These are phyloP conservation scores for Fusarium sp. DNA, from an alignment of 2,329 filamentous ascomycete species.

Conservation along the genomic window DNA sequence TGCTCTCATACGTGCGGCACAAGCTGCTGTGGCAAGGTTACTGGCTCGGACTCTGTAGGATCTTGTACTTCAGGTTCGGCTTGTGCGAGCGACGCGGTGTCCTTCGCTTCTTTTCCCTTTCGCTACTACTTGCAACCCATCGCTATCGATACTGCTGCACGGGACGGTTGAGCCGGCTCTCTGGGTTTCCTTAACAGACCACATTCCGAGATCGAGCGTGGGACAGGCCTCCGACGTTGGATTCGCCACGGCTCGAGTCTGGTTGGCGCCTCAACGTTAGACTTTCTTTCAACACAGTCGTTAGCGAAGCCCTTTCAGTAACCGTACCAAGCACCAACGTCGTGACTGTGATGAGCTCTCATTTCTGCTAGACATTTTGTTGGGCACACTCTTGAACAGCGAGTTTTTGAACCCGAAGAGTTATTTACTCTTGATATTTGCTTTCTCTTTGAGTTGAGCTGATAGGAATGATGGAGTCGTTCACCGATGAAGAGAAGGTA, in stretches of 20 bases:
- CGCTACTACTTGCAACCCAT: constrained; percentile 29
- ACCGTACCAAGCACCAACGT: not conserved
- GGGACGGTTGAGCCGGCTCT: constrained; percentile 27
- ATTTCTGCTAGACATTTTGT: not conserved
- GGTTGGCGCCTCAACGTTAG: not conserved
- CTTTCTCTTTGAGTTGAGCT: not conserved
- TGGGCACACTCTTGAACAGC: not conserved
- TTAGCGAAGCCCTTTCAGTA: not conserved
- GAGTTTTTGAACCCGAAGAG: not conserved
- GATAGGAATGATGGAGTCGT: constrained; percentile 43
- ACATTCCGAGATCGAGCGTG: not conserved
- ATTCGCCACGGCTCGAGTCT: not conserved
- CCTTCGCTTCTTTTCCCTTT: constrained; percentile 36
- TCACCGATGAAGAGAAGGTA: constrained; percentile 67
- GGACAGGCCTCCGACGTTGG: not conserved
- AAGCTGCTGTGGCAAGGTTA: not conserved
- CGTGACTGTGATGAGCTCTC: not conserved
- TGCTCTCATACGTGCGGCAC: not conserved
- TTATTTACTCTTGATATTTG: not conserved
- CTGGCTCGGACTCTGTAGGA: constrained; percentile 12
- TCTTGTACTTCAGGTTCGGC: constrained; percentile 22
- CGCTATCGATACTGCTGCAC: constrained; percentile 33
- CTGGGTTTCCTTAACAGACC: constrained; percentile 13
- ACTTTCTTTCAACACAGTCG: not conserved
- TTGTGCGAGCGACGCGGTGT: constrained; percentile 22